Base-by-base conservation (phyloP, 1,284 basidiomycete genomes). In the Rhodotorula sp. region DNA sequence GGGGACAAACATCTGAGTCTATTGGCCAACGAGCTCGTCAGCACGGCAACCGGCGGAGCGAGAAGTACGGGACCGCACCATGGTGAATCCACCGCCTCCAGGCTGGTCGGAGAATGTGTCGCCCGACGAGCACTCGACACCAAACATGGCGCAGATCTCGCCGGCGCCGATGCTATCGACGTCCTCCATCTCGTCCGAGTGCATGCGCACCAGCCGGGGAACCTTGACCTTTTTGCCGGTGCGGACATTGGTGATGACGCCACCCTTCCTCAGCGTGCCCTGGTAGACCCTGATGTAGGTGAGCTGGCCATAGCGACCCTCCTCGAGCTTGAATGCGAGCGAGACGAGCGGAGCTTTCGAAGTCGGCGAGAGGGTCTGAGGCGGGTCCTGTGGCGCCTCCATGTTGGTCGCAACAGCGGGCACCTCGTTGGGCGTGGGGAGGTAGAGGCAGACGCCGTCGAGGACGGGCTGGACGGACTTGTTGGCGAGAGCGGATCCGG, bases 201-300 rank as follows among this genome's bases (percentile, higher is more conserved):
- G 96, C 96, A 99, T 97, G 69, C 94, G 86, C 69, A 98, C 96
- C 72, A 99, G 83, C 59, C 95, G 86, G 13, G 95, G 94, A n/a
- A 99, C 92, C 82, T 99, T 98, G 82, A 98, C 91, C 82, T 90
- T 92, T 85, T 98, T 99, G 61, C 94, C 96, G 29, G 94, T 95
- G 54, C 94, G 85, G 9, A 92, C 92, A 79, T 99, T 97, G 83
- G 86, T 94, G 78, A 99, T 95, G 73, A 89, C 85, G 69, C 85
- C 86, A 2, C 91, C 89, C 80, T 91, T 90, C 82, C 88, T 91
- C 79, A 99, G 82, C 58, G 87, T 90, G 39, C 96, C 96, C 81
- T 98, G 94, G 81, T 99, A 99, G 60, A 99, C 91, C n/a, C 96
- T 86, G 87, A 99, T 94, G 82, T 99, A 99, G 0, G 96, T 99